Evolutionary conservation across 2,329 filamentous ascomycete genomes (phyloP), one percentile per base, ranked within the genome.

Genomic region (Taxawa tesnikishii): DNA sequence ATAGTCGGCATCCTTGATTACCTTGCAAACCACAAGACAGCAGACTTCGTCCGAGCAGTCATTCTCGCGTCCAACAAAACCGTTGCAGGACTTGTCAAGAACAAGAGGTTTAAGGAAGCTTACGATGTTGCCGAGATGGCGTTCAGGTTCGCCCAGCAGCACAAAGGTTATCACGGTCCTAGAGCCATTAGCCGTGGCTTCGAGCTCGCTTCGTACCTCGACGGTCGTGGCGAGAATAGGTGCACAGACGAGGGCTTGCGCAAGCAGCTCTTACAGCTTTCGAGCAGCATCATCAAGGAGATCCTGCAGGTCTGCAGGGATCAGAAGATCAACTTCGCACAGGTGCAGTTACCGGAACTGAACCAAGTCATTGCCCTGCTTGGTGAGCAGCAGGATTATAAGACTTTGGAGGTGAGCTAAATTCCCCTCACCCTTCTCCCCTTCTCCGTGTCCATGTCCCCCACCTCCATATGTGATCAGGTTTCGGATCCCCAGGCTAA

Each of bases 341-440:
- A 56, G 7, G 42, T 70, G 11, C 51, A 53, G 13, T 56, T 64
- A 31, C 51, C 58, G 18, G 63, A 67, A 23, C 47, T 70, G 1
- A 56, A 57, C 12, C 58, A 58, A 6, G 50, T 68, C 2, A 53
- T 66, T 16, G 55, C 55, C 7, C 49, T 70, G 3, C 53, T 70
- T 2, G 65, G 64, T 17, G 57, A 60, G 15, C 63, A 68, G 36
- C 45, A 54, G 34, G 63, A 67, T 43, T 65, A 56, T 37, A 45
- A 49, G 13, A 62, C 65, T 30, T 56, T 67, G 8, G 63, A 67
- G 40, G 36, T 31, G 16, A 42, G n/a, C n/a, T n/a, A n/a, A n/a
- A n/a, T n/a, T n/a, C n/a, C n/a, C n/a, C n/a, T n/a, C n/a, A n/a
- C n/a, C n/a, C n/a, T n/a, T n/a, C n/a, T n/a, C n/a, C n/a, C n/a